A percentile compares a stretch with the other conserved stretches of the same genome.
Conservation (phyloP, 177 flowering plant species). For the Tripterygium wilfordii region DNA sequence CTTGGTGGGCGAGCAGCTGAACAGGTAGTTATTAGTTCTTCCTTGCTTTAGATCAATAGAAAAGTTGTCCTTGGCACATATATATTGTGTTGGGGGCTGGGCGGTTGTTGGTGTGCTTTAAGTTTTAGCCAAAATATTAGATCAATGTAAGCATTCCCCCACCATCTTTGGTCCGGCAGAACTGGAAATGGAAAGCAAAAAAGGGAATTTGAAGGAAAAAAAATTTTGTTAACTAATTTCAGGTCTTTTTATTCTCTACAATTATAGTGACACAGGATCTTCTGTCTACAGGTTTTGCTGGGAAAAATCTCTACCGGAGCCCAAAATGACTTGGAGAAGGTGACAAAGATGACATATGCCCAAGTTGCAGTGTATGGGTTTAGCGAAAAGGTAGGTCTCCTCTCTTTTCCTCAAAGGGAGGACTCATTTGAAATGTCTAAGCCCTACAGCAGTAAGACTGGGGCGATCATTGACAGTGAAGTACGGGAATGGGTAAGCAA, state of each 20-base stretch:
- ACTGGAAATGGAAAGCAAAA: too few relatives aligned
- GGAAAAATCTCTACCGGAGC: slow-evolving; percentile 94
- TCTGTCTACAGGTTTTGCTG: slow-evolving; percentile 53
- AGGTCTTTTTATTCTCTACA: neutral
- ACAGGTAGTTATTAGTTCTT: slow-evolving; percentile 41
- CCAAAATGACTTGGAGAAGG: slow-evolving; percentile 90
- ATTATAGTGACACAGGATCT: neutral
- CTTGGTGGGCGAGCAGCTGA: slow-evolving; percentile 94
- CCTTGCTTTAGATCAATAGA: neutral
- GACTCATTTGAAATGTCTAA: slow-evolving; percentile 64
- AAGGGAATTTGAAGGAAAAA: too few relatives aligned
- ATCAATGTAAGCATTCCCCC: too few relatives aligned
- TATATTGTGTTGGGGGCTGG: neutral
- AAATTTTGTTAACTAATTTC: too few relatives aligned
- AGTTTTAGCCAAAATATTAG: too few relatives aligned
- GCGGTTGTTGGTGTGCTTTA: too few relatives aligned
- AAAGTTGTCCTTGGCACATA: neutral
- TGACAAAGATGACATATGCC: slow-evolving; percentile 91
- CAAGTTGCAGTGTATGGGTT: slow-evolving; percentile 91
- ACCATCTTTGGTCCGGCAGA: too few relatives aligned
- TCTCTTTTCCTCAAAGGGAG: slow-evolving; percentile 77
- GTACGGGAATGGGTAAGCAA: slow-evolving; percentile 84
- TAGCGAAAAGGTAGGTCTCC: slow-evolving; percentile 88
- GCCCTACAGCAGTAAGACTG: slow-evolving; percentile 89
- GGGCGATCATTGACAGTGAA: slow-evolving; percentile 70